Evolutionary conservation across 768 basidiomycete species (phyloP).

Genomic region (Mycena epipterygia): DNA sequence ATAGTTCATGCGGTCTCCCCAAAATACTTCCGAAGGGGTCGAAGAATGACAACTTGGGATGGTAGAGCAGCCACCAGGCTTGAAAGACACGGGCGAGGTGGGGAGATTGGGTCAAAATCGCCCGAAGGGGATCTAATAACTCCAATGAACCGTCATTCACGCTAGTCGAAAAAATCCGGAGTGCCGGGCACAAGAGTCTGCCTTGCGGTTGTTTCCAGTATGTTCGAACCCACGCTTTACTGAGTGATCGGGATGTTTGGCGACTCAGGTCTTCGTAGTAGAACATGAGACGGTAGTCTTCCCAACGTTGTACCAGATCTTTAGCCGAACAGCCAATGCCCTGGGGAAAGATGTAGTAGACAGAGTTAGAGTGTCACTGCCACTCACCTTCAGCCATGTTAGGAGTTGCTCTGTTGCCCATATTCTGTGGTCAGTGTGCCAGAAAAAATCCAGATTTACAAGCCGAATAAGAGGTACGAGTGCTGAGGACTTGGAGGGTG

Average conservation of each 20-base stretch:
- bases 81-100: slow-evolving; percentile 1
- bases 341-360: background rate
- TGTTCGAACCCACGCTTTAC: background rate
- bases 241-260: background rate
- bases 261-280: background rate
- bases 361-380: too few relatives aligned
- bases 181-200: background rate
- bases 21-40: too few relatives aligned
- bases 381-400: background rate
- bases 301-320: background rate
- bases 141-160: background rate
- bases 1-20: too few relatives aligned
- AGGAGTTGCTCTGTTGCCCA: background rate
- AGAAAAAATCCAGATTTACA: background rate
- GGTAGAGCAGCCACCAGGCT: background rate
- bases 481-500: background rate
- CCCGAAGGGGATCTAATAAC: background rate
- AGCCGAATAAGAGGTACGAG: background rate
- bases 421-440: too few relatives aligned
- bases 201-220: background rate
- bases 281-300: background rate
- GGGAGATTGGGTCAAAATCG: background rate
- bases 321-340: background rate
- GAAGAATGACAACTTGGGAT: background rate
- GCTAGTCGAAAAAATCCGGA: background rate